These are phyloP conservation scores for Pythium folliculosum DNA, from an alignment of 352 stramenopile genomes.

Conservation along the genomic window DNA sequence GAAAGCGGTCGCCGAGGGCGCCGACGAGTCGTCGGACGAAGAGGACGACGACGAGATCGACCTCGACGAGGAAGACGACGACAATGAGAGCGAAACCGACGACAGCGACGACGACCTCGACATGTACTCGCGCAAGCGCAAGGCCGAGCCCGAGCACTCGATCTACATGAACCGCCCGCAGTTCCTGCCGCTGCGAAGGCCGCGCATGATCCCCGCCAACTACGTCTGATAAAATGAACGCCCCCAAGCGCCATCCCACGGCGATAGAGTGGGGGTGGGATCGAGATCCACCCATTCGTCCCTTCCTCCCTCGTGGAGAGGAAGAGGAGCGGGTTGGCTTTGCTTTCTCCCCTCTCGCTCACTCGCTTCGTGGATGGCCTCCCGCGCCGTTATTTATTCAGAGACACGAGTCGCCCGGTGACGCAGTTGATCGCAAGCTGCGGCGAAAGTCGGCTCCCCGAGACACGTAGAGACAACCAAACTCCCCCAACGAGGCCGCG, in stretches of 20 bases:
- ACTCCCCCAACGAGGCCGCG: not conserved
- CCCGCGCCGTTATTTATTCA: slow-evolving; percentile 13
- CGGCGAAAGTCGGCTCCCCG: slow-evolving; percentile 7
- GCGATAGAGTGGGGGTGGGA: not conserved
- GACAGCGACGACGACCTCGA: slow-evolving; percentile 27
- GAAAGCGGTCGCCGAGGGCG: slow-evolving; percentile 33
- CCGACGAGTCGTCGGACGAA: slow-evolving; percentile 28
- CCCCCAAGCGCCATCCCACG: too few relatives aligned
- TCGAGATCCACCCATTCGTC: not conserved
- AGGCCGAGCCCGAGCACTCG: slow-evolving; percentile 43
- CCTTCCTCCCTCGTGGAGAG: not conserved
- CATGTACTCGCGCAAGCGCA: slow-evolving; percentile 42
- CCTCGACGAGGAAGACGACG: slow-evolving; percentile 15
- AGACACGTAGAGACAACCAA: slow-evolving; percentile 17
- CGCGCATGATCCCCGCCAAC: slow-evolving; percentile 70
- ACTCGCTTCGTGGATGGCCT: not conserved
- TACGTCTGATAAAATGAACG: slow-evolving; percentile 36
- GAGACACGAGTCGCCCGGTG: not conserved
- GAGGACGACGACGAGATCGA: slow-evolving; percentile 25
- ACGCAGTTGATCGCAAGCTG: slow-evolving; percentile 18
- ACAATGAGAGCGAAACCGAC: slow-evolving; percentile 18
- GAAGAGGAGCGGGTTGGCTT: not conserved
- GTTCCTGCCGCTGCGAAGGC: slow-evolving; percentile 47
- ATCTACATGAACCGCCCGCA: slow-evolving; percentile 44
- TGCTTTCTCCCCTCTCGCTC: not conserved